phyloP scores from a whole-genome alignment of 2,329 filamentous ascomycete species.

The Nemania sp. region DNA sequence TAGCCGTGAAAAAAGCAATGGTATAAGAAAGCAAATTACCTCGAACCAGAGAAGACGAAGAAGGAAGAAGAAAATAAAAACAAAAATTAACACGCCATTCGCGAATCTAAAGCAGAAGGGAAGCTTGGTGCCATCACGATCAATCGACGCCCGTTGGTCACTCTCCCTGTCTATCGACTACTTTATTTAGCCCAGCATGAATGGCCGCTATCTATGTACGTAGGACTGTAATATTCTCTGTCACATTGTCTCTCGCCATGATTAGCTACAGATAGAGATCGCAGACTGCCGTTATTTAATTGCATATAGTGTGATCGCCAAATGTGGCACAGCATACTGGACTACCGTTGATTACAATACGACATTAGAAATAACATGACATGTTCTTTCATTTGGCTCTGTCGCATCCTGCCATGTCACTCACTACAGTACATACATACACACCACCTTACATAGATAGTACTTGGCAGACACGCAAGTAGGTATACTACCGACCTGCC shows the following conservation, averaged over 20 bases:
- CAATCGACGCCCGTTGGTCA: conserved; percentile 9
- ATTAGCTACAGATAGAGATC: conserved; percentile 26
- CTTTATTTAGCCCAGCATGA: not conserved
- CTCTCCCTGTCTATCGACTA: not conserved
- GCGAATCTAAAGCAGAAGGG: conserved; percentile 21
- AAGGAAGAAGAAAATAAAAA: not conserved
- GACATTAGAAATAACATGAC: conserved; percentile 28
- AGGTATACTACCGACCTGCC: conserved; percentile 30
- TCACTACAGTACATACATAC: too few relatives aligned
- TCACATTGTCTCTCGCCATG: conserved; percentile 20
- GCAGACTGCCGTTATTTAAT: conserved; percentile 35
- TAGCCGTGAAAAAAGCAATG: conserved; percentile 27
- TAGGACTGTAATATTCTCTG: conserved; percentile 9
- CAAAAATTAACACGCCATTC: conserved; percentile 32
- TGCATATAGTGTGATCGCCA: conserved; percentile 38
- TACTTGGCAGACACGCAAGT: conserved; percentile 24
- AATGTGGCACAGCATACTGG: conserved; percentile 41
- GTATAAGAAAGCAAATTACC: conserved; percentile 48
- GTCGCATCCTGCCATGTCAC: conserved; percentile 37
- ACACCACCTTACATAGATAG: conserved; percentile 38
- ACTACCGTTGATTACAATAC: conserved; percentile 32
- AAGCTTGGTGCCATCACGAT: conserved; percentile 9
- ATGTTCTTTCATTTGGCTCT: conserved; percentile 30
- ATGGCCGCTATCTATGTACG: not conserved
- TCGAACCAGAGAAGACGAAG: conserved; percentile 24